Evolutionary conservation across 345 rosid genomes (phyloP).

Genomic region (Trapa incisa): DNA sequence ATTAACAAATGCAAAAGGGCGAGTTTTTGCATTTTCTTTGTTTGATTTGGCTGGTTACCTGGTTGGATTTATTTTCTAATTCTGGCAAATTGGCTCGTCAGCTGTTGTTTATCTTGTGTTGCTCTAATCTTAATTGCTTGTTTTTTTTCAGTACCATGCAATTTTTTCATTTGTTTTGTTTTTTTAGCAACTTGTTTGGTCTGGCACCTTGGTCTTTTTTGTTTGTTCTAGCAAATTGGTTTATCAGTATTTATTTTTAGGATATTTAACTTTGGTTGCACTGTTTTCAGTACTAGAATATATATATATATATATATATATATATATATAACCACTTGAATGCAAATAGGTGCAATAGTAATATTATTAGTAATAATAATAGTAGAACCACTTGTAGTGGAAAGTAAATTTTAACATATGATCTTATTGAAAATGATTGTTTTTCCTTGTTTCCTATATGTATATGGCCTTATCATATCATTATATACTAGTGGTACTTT

Average conservation of each 20-base stretch:
- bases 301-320: too few relatives aligned
- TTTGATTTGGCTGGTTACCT: not conserved
- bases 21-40: conserved; percentile 4
- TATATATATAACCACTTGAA: too few relatives aligned
- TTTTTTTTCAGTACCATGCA: too few relatives aligned
- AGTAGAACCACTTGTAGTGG: too few relatives aligned
- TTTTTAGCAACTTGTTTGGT: too few relatives aligned
- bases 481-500: not conserved
- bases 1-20: conserved; percentile 16
- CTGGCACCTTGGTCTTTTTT: too few relatives aligned
- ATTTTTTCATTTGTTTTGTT: too few relatives aligned
- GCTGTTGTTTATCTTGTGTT: not conserved
- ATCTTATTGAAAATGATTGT: not conserved
- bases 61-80: not conserved
- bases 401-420: not conserved
- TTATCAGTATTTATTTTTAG: too few relatives aligned
- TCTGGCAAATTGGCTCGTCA: not conserved
- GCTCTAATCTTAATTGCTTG: not conserved
- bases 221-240: too few relatives aligned
- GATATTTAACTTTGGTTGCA: too few relatives aligned
- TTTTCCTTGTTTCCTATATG: not conserved
- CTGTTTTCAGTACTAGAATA: not conserved
- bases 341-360: too few relatives aligned
- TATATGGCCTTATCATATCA: not conserved
- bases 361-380: too few relatives aligned